These are phyloP conservation scores for Ascochyta pisi DNA, from an alignment of 2,329 filamentous ascomycete species.

Conservation along the genomic window DNA sequence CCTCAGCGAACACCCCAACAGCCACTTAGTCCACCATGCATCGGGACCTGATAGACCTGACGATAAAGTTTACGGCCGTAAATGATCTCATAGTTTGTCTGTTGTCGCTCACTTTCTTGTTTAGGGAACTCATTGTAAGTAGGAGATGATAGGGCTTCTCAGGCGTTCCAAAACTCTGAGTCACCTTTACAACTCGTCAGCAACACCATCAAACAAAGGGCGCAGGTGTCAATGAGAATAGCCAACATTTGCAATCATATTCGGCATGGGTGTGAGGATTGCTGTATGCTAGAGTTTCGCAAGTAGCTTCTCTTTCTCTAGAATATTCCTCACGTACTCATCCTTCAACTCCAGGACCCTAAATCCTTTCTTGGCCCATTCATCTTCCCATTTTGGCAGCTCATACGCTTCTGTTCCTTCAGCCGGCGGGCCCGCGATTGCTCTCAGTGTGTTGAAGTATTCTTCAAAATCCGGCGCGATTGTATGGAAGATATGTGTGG, in stretches of 20 bases:
- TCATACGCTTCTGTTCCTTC: conserved; percentile 12
- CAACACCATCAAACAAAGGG: not conserved
- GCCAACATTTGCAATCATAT: not conserved
- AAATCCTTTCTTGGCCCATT: conserved; percentile 8
- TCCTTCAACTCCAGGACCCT: conserved; percentile 12
- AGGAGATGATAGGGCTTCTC: no score
- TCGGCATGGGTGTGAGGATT: no score
- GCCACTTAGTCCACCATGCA: no score
- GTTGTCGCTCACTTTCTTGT: no score
- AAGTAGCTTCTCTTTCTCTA: not conserved
- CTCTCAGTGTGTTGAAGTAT: conserved; percentile 66
- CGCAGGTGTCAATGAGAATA: not conserved
- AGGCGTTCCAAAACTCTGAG: not conserved
- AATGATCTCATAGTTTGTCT: no score
- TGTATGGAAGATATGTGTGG: conserved; percentile 57
- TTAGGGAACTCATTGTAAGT: no score
- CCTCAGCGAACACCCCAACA: no score
- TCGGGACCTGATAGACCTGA: no score
- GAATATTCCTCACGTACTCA: conserved; percentile 5
- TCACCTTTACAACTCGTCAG: not conserved
- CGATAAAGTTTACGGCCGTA: no score
- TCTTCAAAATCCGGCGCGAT: conserved; percentile 68
- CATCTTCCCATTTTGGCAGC: conserved; percentile 4
- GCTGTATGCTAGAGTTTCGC: not conserved
- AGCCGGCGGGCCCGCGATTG: conserved; percentile 1